Evolutionary conservation across 805 yeast genomes (phyloP), one percentile per base, ranked within the genome.

Genomic region (Limtongia smithiae): DNA sequence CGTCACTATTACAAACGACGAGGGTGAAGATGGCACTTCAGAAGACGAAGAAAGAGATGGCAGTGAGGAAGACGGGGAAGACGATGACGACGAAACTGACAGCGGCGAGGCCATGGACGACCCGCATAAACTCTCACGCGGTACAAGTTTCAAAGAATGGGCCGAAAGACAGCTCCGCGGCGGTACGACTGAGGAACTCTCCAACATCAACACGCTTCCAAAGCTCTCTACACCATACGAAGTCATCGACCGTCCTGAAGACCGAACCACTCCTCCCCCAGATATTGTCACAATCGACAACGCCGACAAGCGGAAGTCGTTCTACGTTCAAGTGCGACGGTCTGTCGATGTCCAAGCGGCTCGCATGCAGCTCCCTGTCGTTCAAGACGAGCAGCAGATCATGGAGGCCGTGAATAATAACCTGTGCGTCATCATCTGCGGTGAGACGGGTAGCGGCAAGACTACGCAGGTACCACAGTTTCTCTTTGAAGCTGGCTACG

Each of bases 401-500:
- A 88, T 93, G 97, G 99, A 93, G 65, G 95, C 96, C 1, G 78
- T 93, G 43, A 86, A 85, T 64, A 94, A 91, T 62, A 85, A 91
- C 62, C 96, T 90, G 61, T 84, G 91, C 52, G 81, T 90, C 0
- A 83, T 93, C 12, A 75, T 93, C 22, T 91, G 97, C 71, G 98
- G 98, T 74, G 97, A 90, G 61, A 93, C 98, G 0, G 98, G 98
- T 60, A 89, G 97, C 2, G 98, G 98, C 68, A 93, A 93, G 66
- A 93, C 98, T 1, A 93, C 99, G 0, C 99, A 93, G 68, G 90
- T 93, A 4, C 98, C 99, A 0, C 99, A 93, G 65, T 93, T 93
- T 62, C 68, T 93, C 38, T 88, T 81, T 63, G 99, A 93, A 68
- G 80, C 95, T 0, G 97, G 97, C 1, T 91, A 83, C 63, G 97